phyloP scores from a whole-genome alignment of 208 protist species.

The Wallacemonas sp. region DNA sequence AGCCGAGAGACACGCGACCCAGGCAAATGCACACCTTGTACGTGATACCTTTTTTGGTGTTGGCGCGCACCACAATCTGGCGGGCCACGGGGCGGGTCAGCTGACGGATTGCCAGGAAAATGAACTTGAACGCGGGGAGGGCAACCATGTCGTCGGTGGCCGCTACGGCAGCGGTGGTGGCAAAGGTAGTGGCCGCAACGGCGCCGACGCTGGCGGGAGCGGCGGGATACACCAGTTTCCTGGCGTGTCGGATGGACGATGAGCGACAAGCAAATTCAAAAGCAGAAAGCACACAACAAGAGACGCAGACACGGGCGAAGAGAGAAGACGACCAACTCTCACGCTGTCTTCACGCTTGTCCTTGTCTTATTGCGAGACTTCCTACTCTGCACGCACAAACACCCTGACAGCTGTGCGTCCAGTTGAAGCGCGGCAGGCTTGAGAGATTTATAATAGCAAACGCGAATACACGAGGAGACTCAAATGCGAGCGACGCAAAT shows the following conservation, averaged over 20 bases:
- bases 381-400: too few relatives aligned
- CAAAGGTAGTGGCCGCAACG: conserved; percentile 12
- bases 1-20: conserved; percentile 73
- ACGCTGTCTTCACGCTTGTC: too few relatives aligned
- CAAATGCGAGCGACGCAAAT: too few relatives aligned
- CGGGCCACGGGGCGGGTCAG: conserved; percentile 70
- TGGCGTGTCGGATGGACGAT: background rate
- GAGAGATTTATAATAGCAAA: too few relatives aligned
- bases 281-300: background rate
- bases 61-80: conserved; percentile 62
- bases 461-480: too few relatives aligned
- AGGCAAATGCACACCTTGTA: conserved; percentile 73
- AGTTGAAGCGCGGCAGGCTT: too few relatives aligned
- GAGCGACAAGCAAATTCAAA: background rate
- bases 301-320: background rate
- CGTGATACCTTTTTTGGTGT: conserved; percentile 51
- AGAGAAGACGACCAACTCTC: background rate
- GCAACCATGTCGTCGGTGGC: conserved; percentile 61
- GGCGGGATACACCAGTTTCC: conserved; percentile 1
- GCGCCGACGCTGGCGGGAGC: background rate
- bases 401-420: too few relatives aligned
- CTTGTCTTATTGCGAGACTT: too few relatives aligned
- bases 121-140: conserved; percentile 70
- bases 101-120: conserved; percentile 79
- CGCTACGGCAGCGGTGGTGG: conserved; percentile 5